These are phyloP conservation scores for Fraxinus angustifolia DNA, from an alignment of 305 asterid species.

Conservation along the genomic window DNA sequence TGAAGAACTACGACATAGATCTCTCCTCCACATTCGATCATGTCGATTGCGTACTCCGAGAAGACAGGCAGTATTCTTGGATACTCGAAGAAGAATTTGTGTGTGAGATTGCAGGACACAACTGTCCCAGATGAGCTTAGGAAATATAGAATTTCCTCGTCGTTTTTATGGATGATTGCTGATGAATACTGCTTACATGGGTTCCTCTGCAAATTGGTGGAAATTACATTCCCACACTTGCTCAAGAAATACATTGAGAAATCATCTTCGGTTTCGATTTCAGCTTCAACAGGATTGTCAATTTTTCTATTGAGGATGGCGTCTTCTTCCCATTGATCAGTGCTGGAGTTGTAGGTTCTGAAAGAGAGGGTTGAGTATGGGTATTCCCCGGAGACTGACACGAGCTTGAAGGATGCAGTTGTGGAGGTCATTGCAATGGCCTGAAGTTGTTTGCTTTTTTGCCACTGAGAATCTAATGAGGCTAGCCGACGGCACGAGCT, in stretches of 20 bases:
- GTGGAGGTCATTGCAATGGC: constrained; percentile 59
- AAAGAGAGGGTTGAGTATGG: constrained; percentile 40
- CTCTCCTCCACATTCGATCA: constrained; percentile 59
- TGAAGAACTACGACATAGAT: constrained; percentile 51
- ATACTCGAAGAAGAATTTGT: constrained; percentile 38
- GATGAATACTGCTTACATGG: constrained; percentile 79
- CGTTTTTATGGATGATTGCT: constrained; percentile 27
- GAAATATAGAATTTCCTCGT: constrained; percentile 48
- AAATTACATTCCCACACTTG: constrained; percentile 74
- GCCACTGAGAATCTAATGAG: constrained; percentile 13
- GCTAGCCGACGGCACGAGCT: constrained; percentile 30
- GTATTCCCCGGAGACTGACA: constrained; percentile 44
- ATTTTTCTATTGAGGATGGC: constrained; percentile 25
- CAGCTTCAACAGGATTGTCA: constrained; percentile 6
- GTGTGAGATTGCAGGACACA: constrained; percentile 55
- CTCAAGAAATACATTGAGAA: constrained; percentile 57
- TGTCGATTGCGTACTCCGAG: constrained; percentile 70
- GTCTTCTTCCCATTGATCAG: constrained; percentile 50
- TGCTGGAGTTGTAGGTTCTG: constrained; percentile 36
- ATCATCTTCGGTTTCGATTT: constrained; percentile 29
- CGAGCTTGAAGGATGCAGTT: constrained; percentile 35
- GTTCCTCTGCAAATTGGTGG: constrained; percentile 57
- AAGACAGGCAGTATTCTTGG: constrained; percentile 64
- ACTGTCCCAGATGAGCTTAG: constrained; percentile 63
- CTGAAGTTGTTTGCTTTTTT: constrained; percentile 20